These are phyloP conservation scores for Calocybe gangraenosa DNA, from an alignment of 768 basidiomycete species.

Conservation along the genomic window DNA sequence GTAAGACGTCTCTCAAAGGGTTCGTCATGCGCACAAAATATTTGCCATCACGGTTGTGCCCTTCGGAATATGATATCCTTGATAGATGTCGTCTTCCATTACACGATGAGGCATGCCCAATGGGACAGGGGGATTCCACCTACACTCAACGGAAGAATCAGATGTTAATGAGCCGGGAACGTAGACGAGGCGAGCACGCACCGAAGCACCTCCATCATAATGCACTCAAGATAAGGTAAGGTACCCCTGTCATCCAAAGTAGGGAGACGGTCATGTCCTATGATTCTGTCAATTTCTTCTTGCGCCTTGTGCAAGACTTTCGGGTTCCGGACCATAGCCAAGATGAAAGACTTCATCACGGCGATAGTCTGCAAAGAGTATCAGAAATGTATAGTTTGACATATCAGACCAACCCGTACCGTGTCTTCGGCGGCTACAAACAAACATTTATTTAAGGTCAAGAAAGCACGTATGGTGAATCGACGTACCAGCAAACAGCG, in stretches of 20 bases:
- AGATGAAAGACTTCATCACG: constrained; percentile 43
- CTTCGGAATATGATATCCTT: constrained; percentile 40
- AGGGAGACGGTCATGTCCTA: constrained; percentile 43
- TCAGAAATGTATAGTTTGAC: background rate
- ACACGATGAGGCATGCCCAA: constrained; percentile 49
- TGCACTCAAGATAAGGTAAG: constrained; percentile 44
- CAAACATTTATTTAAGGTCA: background rate
- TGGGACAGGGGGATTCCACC: constrained; percentile 46
- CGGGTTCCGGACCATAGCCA: constrained; percentile 53
- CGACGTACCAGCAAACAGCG: constrained; percentile 42
- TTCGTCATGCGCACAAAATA: constrained; percentile 33
- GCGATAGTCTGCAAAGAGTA: constrained; percentile 40
- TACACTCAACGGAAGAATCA: constrained; percentile 16
- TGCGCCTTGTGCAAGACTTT: constrained; percentile 45
- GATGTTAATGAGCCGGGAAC: background rate
- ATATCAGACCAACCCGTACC: constrained; percentile 16
- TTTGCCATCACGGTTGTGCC: constrained; percentile 41
- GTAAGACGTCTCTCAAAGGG: background rate
- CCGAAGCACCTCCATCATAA: constrained; percentile 46
- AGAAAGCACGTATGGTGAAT: background rate
- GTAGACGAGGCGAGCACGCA: constrained; percentile 17
- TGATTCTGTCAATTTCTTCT: constrained; percentile 45
- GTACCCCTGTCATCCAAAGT: constrained; percentile 37
- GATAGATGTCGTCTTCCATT: constrained; percentile 48
- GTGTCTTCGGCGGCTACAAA: constrained; percentile 36